A percentile compares a stretch with the other conserved stretches of the same genome.
These are phyloP conservation scores for Phytophthora ohioensis DNA, from an alignment of 352 stramenopile genomes.

Conservation along the genomic window DNA sequence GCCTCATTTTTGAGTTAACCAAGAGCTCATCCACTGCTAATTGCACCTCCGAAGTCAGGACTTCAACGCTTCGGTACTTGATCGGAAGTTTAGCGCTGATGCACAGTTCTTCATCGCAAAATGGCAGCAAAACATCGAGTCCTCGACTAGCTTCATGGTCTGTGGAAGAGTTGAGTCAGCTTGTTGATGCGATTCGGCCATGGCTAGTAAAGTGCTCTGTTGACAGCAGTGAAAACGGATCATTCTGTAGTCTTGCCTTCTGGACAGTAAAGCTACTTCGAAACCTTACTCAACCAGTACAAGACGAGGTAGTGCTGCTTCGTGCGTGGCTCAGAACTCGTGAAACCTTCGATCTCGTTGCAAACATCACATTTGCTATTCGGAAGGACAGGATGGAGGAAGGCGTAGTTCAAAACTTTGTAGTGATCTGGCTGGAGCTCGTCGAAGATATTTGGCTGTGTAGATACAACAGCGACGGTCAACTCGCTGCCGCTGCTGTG, in stretches of 20 bases:
- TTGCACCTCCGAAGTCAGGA: background rate
- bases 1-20: constrained; percentile 21
- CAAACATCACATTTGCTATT: constrained; percentile 10
- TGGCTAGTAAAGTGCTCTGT: constrained; percentile 13
- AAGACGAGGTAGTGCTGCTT: constrained; percentile 5
- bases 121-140: constrained; percentile 5
- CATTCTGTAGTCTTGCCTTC: constrained; percentile 21
- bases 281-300: constrained; percentile 33
- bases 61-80: constrained; percentile 35
- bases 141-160: constrained; percentile 24
- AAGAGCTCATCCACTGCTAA: background rate
- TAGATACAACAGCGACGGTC: constrained; percentile 46
- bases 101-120: constrained; percentile 3
- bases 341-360: constrained; percentile 33
- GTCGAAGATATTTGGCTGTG: constrained; percentile 42
- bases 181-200: constrained; percentile 22
- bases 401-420: constrained; percentile 16
- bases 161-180: constrained; percentile 12
- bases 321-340: constrained; percentile 25
- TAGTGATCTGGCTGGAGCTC: constrained; percentile 39
- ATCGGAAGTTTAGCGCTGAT: constrained; percentile 41
- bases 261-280: constrained; percentile 50
- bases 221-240: background rate
- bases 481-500: constrained; percentile 23
- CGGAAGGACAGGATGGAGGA: background rate